Percentiles rank a stretch among this genome's conserved stretches.
Conservation (phyloP, 2,329 filamentous ascomycete genomes). For the Microdochium paspali region DNA sequence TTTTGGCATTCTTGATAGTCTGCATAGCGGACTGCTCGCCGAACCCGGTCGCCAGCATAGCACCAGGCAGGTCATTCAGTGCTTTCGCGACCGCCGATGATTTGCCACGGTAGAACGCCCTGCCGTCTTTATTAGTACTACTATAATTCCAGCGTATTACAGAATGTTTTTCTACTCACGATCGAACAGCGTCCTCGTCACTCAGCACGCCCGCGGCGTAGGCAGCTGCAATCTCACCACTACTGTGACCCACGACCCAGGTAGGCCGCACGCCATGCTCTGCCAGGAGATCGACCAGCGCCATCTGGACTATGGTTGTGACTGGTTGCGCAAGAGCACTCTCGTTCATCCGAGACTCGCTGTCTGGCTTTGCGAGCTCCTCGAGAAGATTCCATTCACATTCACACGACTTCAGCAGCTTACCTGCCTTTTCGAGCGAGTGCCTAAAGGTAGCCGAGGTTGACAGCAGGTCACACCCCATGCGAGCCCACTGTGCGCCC, state of each 20-base stretch:
- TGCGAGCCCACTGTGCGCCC: conserved; percentile 18
- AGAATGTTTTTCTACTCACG: background rate
- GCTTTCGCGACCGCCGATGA: background rate
- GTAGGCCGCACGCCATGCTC: background rate
- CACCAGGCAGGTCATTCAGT: background rate
- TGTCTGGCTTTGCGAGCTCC: conserved; percentile 8
- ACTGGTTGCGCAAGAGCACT: background rate
- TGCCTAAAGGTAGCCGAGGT: conserved; percentile 7
- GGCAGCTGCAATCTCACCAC: background rate
- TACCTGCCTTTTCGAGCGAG: conserved; percentile 8
- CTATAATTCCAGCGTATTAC: no score
- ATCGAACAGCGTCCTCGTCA: background rate
- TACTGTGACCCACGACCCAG: background rate
- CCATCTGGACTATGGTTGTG: background rate
- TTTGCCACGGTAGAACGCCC: background rate
- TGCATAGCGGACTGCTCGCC: background rate
- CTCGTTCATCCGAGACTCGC: conserved; percentile 4
- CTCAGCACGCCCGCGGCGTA: background rate
- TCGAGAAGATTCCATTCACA: conserved; percentile 7
- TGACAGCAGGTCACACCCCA: conserved; percentile 12
- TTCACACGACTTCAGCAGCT: conserved; percentile 3
- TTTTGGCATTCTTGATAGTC: background rate
- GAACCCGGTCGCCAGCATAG: background rate
- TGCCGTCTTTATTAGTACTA: background rate
- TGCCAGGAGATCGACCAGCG: background rate